Evolutionary conservation across 2,329 filamentous ascomycete genomes (phyloP), one percentile per base, ranked within the genome.

Genomic region (Macrophomina pseudophaseolina): DNA sequence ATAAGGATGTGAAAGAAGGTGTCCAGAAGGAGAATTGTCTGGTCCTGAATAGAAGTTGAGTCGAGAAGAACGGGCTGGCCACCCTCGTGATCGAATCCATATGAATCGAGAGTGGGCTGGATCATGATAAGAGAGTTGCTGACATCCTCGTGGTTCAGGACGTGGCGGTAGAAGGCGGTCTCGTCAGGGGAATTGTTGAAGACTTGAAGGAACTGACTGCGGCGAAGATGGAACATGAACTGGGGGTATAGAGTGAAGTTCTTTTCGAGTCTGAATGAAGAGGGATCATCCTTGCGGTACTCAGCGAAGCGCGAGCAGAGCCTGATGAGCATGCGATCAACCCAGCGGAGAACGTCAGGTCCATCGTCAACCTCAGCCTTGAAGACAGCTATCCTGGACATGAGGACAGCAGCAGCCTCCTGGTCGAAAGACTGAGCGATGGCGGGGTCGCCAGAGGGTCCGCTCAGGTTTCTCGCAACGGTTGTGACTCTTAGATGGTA

Each of bases 1-100:
- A 99, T 99, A 65, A 99, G 88, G 69, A 99, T 99, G 79, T 99
- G 95, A 87, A 99, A 99, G 85, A 99, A 99, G 0, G 95, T 98
- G 75, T 99, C 95, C 65, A 99, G 89, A 11, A 99, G 88, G 60
- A 99, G 86, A 68, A 98, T 92, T 68, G 97, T 96, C 28, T 94
- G 92, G 9, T 93, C 91, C 76, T 98, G 94, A 72, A 99, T 99
- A 5, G 93, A 97, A 42, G 93, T 94, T 14, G 94, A 98, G 78
- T 99, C 95, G 42, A 99, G 87, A 30, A 99, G 84, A n/a, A 99
- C 95, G 1, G 95, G 94, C 70, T 94, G 88, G 54, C 92, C 91
- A 32, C 94, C 94, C 68, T 98, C 94, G 74, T 97, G 93, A 72
- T 98, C 94, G 75, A 99, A 94, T 1, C 93, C 97, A 80, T 99